Conservation (phyloP, 805 yeast genomes). For the Zygosaccharomyces kombuchaensis region DNA sequence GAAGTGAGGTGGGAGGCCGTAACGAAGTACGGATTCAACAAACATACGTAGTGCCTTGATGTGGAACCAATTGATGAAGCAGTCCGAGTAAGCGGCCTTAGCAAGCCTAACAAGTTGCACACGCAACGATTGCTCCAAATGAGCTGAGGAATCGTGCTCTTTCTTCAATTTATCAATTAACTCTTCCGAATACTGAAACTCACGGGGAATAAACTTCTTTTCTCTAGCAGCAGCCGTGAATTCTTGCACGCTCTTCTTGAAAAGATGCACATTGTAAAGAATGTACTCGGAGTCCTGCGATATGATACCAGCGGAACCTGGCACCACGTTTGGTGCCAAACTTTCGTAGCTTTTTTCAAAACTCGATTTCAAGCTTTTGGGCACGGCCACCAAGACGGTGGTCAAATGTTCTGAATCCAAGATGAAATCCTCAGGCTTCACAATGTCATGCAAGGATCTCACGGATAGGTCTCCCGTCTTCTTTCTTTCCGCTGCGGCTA, state of each 20-base stretch:
- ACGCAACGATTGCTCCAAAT: slow-evolving; percentile 66
- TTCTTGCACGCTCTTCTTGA: slow-evolving; percentile 72
- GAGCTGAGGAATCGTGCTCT: slow-evolving; percentile 73
- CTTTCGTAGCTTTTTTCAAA: slow-evolving; percentile 74
- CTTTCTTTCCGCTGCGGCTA: slow-evolving; percentile 86
- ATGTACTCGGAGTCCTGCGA: slow-evolving; percentile 68
- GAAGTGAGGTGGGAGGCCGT: slow-evolving; percentile 94
- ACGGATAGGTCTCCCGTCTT: slow-evolving; percentile 91
- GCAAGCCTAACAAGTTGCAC: slow-evolving; percentile 80
- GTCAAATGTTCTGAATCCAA: slow-evolving; percentile 79
- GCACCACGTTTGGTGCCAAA: slow-evolving; percentile 76
- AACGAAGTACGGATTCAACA: slow-evolving; percentile 90
- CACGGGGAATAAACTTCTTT: slow-evolving; percentile 86
- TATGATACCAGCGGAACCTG: slow-evolving; percentile 74
- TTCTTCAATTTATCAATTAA: slow-evolving; percentile 63
- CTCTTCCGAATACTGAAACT: slow-evolving; percentile 80
- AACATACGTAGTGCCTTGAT: slow-evolving; percentile 80
- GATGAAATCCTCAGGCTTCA: slow-evolving; percentile 77
- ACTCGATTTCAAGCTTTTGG: slow-evolving; percentile 54
- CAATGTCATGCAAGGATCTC: slow-evolving; percentile 84
- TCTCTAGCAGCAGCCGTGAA: slow-evolving; percentile 74
- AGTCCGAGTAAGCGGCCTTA: slow-evolving; percentile 84
- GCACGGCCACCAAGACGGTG: slow-evolving; percentile 86
- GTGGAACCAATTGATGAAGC: slow-evolving; percentile 83
- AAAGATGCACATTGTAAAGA: slow-evolving; percentile 74